Evolutionary conservation across 2,329 filamentous ascomycete genomes (phyloP), one percentile per base, ranked within the genome.

Genomic region (Pseudocercospora crystallina): DNA sequence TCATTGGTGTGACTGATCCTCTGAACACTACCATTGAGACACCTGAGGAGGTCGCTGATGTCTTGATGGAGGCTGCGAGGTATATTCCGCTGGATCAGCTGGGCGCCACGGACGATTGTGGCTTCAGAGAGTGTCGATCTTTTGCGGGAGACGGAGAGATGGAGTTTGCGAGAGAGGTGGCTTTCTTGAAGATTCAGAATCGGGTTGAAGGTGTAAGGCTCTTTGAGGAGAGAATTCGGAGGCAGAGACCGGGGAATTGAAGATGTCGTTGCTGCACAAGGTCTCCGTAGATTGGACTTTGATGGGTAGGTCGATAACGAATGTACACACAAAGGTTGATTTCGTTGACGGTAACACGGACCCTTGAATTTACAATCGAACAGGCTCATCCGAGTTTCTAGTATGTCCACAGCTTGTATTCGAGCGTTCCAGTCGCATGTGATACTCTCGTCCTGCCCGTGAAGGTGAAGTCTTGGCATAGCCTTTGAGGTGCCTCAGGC

Each of bases 81-180:
- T 40, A 26, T 26, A 47, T 47, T 20, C 30, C 10, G 36, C 12
- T 39, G 29, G 44, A 47, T 26, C 44, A 47, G 26, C 12, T 47
- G 5, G 44, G 44, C 4, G 44, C 36, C 2, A 47, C 44, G 5
- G 44, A 47, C 13, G 44, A 47, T 11, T 40, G 44, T 14, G 44
- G 44, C 3, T 26, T 26, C 20, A 26, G 20, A 7, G 20, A 26
- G 7, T 26, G 20, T 26, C 20, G 20, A 26, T 26, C 20, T 26
- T 47, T 47, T 29, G 34, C 32, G 7, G 32, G 32, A 17, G 35
- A 43, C 8, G 41, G 41, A 7, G 41, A 32, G 5, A 15, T 32
- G 41, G 41, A 43, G n/a, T 43, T 30, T 14, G 41, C 41, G 41
- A 43, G 41, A n/a, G 41, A 43, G 31, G 31, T 43, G 14, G 41